Evolutionary conservation across 140 eudicot species (phyloP).

Genomic region (Cichorium intybus): DNA sequence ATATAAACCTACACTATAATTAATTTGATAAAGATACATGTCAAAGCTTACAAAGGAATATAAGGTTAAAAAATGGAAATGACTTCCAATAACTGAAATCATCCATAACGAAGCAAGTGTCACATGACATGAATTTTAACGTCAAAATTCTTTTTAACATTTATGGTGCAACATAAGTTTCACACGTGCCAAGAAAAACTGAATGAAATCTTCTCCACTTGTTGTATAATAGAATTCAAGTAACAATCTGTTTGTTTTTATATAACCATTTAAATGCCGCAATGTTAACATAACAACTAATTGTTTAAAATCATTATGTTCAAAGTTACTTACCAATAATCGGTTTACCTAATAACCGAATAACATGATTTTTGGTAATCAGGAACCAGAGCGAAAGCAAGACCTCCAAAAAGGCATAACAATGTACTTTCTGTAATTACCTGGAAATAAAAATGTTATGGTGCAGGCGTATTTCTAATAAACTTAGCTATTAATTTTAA

Average conservation of each 20-base stretch:
- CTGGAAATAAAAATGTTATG: no score
- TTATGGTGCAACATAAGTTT: no score
- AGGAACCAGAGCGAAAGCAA: no score
- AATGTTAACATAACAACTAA: no score
- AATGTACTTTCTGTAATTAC: no score
- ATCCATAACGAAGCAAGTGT: slow-evolving; percentile 54
- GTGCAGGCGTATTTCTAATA: no score
- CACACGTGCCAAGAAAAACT: slow-evolving; percentile 52
- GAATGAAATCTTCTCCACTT: slow-evolving; percentile 62
- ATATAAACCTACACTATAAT: neutral
- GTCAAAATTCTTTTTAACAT: neutral
- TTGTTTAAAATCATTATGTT: no score
- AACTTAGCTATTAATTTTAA: no score
- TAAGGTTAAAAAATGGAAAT: slow-evolving; percentile 61
- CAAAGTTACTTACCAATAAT: no score
- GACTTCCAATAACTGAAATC: slow-evolving; percentile 63
- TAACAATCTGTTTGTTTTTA: slow-evolving; percentile 40
- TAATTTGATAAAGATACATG: neutral
- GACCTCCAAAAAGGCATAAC: no score
- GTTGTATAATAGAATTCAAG: slow-evolving; percentile 52
- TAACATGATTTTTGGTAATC: no score
- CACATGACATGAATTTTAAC: neutral
- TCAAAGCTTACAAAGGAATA: slow-evolving; percentile 54
- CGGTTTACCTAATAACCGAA: no score
- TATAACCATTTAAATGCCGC: slow-evolving; percentile 53